Conservation (phyloP, 345 rosid genomes). For the Chamaenerion angustifolium region DNA sequence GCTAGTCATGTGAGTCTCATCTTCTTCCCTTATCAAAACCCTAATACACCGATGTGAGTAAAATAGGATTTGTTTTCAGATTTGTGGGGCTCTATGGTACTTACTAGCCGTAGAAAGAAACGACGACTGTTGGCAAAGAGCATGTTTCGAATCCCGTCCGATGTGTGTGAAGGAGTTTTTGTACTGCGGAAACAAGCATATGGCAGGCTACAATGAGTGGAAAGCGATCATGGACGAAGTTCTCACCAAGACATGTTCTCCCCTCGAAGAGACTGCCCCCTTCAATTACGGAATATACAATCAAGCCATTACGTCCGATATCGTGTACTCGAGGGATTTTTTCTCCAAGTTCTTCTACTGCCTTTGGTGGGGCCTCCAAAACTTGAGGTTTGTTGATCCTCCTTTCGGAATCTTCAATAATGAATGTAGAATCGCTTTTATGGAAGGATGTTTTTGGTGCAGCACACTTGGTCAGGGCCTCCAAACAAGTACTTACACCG, state of each 20-base stretch:
- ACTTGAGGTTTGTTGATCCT: no score
- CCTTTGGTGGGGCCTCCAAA: constrained; percentile 92
- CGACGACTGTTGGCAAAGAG: constrained; percentile 53
- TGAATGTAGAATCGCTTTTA: no score
- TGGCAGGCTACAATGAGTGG: constrained; percentile 41
- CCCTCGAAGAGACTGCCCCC: constrained; percentile 13
- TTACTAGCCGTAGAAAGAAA: constrained; percentile 67
- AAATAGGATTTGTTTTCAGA: constrained; percentile 23
- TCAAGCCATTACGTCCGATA: constrained; percentile 51
- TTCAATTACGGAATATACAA: constrained; percentile 66
- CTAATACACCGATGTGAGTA: no score
- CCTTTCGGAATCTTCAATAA: no score
- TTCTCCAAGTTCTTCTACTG: constrained; percentile 61
- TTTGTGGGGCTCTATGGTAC: constrained; percentile 78
- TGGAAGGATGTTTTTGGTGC: no score
- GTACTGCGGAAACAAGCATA: constrained; percentile 50
- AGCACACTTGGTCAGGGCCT: constrained; percentile 90
- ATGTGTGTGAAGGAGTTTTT: constrained; percentile 31
- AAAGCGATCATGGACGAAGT: constrained; percentile 22
- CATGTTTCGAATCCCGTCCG: constrained; percentile 26
- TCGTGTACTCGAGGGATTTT: constrained; percentile 32
- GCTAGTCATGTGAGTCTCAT: constrained; percentile 71
- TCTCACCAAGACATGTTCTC: constrained; percentile 29
- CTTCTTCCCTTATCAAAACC: neutral
- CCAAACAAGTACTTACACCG: constrained; percentile 58